Base-by-base conservation (phyloP, 768 basidiomycete species). In the Termitomyces sp. region DNA sequence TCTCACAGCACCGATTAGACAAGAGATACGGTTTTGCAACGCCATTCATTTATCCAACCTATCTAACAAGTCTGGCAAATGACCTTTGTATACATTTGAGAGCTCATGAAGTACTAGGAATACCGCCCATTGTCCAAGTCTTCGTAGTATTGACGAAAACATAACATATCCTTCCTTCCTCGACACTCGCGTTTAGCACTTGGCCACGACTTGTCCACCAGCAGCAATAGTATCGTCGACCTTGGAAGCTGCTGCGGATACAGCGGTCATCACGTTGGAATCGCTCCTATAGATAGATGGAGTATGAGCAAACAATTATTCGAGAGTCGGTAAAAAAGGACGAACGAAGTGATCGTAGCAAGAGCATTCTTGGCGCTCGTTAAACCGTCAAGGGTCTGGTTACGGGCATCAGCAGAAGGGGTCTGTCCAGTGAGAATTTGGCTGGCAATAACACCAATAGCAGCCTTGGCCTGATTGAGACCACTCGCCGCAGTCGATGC, bases 361-460 rank as follows among this genome's bases (percentile, higher is more conserved):
- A 70, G 62, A 18, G 65, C 66, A 7, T 52, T 39, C 59, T 56
- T 52, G 2, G 65, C 66, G 10, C 55, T 40, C 13, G 47, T 54
- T 51, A 69, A 42, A 2, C 69, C 69, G 20, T 56, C 29, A 15
- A 50, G 47, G 9, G 62, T 57, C 41, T 63, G 62, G 12, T 60
- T 60, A 51, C 69, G 67, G 18, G 60, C 62, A 20, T 57, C 53
- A 3, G 63, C 61, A n/a, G 65, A 63, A 27, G 66, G 55, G 5
- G 56, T 54, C 22, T 66, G 46, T 1, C 60, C 58, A 25, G 58
- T 36, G 22, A 68, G 33, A 9, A 67, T 44, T 10, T 63, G 58
- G 31, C 44, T 52, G 3, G 68, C 66, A 32, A 70, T 70, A 33
- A 46, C 52, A 15, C 55, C 62, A 36, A 69, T 63, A 4, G 52